phyloP scores from a whole-genome alignment of 768 basidiomycete species.

The Lactarius tabidus region DNA sequence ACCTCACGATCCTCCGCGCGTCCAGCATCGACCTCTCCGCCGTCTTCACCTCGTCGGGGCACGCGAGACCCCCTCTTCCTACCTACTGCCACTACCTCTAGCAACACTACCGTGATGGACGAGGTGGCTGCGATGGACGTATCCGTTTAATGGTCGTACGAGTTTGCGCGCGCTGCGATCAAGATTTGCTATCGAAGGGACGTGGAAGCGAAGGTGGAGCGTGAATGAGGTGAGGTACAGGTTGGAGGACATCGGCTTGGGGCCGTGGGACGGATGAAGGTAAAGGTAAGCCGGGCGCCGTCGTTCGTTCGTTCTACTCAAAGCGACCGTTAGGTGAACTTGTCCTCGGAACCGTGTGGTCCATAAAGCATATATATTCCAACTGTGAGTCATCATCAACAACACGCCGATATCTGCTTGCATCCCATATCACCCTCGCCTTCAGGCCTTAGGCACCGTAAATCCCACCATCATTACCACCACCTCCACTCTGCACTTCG shows the following conservation, averaged over 20 bases:
- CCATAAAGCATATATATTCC: not conserved
- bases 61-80: not conserved
- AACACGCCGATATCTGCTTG: not conserved
- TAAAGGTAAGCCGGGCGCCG: not conserved
- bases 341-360: too few relatives aligned
- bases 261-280: constrained; percentile 21
- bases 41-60: constrained; percentile 26
- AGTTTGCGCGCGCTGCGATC: constrained; percentile 59
- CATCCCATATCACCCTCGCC: constrained; percentile 3
- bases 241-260: constrained; percentile 49
- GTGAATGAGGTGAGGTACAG: constrained; percentile 54
- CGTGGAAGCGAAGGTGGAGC: constrained; percentile 47
- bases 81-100: not conserved
- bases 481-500: not conserved
- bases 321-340: too few relatives aligned
- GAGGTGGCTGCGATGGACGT: constrained; percentile 28
- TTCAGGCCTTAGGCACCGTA: not conserved
- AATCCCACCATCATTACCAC: not conserved
- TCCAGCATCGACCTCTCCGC: constrained; percentile 44
- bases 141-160: constrained; percentile 51
- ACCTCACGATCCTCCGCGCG: constrained; percentile 66
- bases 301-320: too few relatives aligned
- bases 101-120: constrained; percentile 3
- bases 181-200: constrained; percentile 49
- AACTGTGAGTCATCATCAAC: not conserved